phyloP scores from a whole-genome alignment of 768 basidiomycete genomes.

The Trametes punicea region DNA sequence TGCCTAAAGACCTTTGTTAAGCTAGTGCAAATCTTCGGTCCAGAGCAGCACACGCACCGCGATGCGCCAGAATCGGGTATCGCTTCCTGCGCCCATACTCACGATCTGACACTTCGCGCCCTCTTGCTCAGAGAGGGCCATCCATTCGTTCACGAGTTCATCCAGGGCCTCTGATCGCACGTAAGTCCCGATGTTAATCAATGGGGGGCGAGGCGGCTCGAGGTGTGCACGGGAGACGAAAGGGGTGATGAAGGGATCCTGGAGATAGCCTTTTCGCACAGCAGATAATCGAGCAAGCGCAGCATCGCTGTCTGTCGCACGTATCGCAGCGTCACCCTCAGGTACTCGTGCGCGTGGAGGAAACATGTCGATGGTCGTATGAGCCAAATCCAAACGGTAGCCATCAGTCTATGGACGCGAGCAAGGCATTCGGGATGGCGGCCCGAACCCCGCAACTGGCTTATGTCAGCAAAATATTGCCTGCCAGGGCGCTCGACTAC shows the following conservation, averaged over 20 bases:
- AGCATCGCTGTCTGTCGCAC: slow-evolving; percentile 81
- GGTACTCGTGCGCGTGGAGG: slow-evolving; percentile 14
- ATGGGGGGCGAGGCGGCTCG: slow-evolving; percentile 62
- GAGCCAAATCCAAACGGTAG: neutral
- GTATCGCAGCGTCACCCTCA: slow-evolving; percentile 61
- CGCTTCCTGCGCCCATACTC: slow-evolving; percentile 94
- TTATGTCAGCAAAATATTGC: neutral
- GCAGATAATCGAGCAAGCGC: slow-evolving; percentile 86
- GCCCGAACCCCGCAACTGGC: too few species aligned
- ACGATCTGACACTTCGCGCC: slow-evolving; percentile 75
- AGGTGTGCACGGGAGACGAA: slow-evolving; percentile 66
- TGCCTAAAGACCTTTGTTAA: slow-evolving; percentile 29
- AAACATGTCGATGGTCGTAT: slow-evolving; percentile 13
- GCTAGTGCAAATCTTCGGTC: neutral
- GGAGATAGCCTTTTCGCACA: slow-evolving; percentile 71
- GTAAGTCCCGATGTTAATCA: slow-evolving; percentile 96
- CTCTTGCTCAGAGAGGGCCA: slow-evolving; percentile 42
- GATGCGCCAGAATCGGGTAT: slow-evolving; percentile 92
- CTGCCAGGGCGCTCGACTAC: neutral
- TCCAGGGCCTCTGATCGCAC: slow-evolving; percentile 83
- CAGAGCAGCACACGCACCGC: slow-evolving; percentile 52
- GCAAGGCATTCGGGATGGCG: too few species aligned
- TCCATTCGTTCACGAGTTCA: slow-evolving; percentile 63
- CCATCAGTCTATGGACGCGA: too few species aligned
- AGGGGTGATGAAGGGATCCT: slow-evolving; percentile 66